Evolutionary conservation across 495 filamentous ascomycete genomes (phyloP), one percentile per base, ranked within the genome.

Genomic region (Sporormia fimetaria): DNA sequence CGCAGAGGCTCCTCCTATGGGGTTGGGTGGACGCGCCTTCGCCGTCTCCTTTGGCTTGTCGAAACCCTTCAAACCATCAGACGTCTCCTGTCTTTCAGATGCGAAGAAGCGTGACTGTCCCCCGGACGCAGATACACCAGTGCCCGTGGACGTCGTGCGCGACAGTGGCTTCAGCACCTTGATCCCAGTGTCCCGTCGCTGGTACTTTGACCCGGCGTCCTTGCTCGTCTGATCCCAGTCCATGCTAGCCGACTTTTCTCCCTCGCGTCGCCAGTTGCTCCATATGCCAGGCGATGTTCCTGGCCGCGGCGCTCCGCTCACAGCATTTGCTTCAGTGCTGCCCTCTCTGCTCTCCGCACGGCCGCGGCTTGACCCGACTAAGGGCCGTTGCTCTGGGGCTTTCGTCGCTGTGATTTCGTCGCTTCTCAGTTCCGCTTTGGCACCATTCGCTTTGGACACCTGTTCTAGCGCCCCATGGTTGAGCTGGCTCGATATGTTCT

Each of bases 1-100:
- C 10, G 90, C 90, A 17, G 85, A 88, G n/a, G 83, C 90, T 24
- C 83, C 79, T 8, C 90, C 90, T 26, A 95, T 68, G 2, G 90
- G 87, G 57, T 95, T 95, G 16, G 76, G 52, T 3, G 64, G 62
- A 38, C 69, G 65, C n/a, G 62, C 58, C 48, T 76, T 73, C 4
- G 45, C 59, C 24, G 49, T 57, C 58, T 75, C 57, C 60, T 63
- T 62, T 50, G 52, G 46, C 29, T 54, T 66, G 31, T 56, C 52
- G 12, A 38, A 37, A 27, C 40, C 51, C 9, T 32, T 47, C 9
- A 36, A 12, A 17, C 47, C n/a, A n/a, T n/a, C n/a, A 28, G 49
- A 51, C 22, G 30, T 41, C 17, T 60, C 42, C 26, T 53, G 42
- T 20, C 52, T 40, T 9, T 57, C 59, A 11, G 63, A 61, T 27